Conservation (phyloP, 2,329 filamentous ascomycete genomes). For the Neurospora crassa region DNA sequence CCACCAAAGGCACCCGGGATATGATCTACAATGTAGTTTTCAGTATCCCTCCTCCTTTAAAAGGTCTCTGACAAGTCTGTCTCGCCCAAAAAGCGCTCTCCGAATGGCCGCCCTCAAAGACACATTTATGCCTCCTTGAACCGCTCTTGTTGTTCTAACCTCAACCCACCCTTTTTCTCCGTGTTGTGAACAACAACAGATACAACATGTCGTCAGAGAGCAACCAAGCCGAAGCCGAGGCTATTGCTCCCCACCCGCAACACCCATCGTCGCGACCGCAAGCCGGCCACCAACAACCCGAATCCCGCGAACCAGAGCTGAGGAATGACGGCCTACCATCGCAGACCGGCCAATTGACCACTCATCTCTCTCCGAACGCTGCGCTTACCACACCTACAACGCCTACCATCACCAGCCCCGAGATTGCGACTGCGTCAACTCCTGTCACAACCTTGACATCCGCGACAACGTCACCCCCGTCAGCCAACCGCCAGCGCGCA, state of each 20-base stretch:
- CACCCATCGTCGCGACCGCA: constrained; percentile 5
- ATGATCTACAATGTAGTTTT: constrained; percentile 24
- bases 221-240: constrained; percentile 17
- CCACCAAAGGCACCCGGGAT: constrained; percentile 14
- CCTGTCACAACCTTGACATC: not conserved
- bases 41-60: constrained; percentile 19
- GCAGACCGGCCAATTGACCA: not conserved
- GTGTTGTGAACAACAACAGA: not conserved
- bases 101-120: constrained; percentile 13
- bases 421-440: constrained; percentile 25
- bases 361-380: not conserved
- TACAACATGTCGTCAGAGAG: constrained; percentile 15
- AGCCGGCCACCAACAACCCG: not conserved
- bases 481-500: constrained; percentile 21
- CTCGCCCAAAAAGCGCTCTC: constrained; percentile 1
- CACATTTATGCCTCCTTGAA: constrained; percentile 16
- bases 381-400: constrained; percentile 1
- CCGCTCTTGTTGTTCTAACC: constrained; percentile 1
- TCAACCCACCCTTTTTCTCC: not conserved
- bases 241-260: constrained; percentile 1
- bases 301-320: not conserved
- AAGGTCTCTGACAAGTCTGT: constrained; percentile 10
- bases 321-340: constrained; percentile 1
- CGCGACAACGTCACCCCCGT: constrained; percentile 1
- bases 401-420: constrained; percentile 19